These are phyloP conservation scores for Penicillium chermesinum DNA, from an alignment of 495 filamentous ascomycete species.

Conservation along the genomic window DNA sequence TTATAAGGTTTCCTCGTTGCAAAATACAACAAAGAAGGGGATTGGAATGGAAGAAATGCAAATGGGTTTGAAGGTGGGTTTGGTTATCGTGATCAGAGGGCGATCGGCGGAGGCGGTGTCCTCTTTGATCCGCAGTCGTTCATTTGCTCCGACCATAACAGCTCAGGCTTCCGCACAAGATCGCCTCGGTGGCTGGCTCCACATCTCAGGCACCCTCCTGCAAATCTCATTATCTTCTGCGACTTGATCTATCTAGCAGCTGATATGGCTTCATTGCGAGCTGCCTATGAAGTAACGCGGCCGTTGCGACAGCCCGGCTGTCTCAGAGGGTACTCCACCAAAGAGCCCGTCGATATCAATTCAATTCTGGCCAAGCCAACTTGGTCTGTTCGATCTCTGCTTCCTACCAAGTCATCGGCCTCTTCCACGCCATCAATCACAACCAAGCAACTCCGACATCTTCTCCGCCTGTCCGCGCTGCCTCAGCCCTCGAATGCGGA, in stretches of 20 bases:
- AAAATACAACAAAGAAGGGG: not conserved
- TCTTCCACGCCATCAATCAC: slow-evolving; percentile 36
- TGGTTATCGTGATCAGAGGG: slow-evolving; percentile 17
- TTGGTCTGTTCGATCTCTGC: slow-evolving; percentile 81
- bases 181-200: too few species aligned
- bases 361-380: slow-evolving; percentile 63
- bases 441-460: slow-evolving; percentile 64
- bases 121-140: not conserved
- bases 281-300: slow-evolving; percentile 14
- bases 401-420: slow-evolving; percentile 44
- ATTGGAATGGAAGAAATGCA: not conserved
- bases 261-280: slow-evolving; percentile 16
- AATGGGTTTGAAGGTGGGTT: slow-evolving; percentile 3
- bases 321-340: slow-evolving; percentile 24
- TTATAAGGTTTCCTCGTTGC: not conserved
- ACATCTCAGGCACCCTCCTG: too few species aligned
- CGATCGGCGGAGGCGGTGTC: slow-evolving; percentile 27
- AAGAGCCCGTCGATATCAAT: slow-evolving; percentile 38
- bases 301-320: slow-evolving; percentile 8
- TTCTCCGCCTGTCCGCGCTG: slow-evolving; percentile 85
- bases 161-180: not conserved
- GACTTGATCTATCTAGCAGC: not conserved
- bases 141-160: not conserved
- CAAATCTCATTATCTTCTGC: too few species aligned
- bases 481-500: slow-evolving; percentile 58